Evolutionary conservation across 441 rosid genomes (phyloP).

Genomic region (Manihot esculenta): DNA sequence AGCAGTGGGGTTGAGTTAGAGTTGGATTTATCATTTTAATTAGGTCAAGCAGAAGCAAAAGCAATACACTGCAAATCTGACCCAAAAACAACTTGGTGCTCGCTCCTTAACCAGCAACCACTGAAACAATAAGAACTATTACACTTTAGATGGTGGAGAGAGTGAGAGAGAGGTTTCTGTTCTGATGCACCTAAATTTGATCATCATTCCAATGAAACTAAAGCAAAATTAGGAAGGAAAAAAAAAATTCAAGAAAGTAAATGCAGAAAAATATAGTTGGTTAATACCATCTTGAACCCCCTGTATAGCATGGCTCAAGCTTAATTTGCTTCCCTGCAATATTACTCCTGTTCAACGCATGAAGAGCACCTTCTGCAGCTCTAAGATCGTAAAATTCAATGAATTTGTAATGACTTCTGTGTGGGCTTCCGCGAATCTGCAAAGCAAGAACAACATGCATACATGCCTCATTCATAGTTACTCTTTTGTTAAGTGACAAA

Average conservation of each 20-base stretch:
- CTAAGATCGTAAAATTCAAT: constrained; percentile 64
- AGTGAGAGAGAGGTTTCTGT: neutral
- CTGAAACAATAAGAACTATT: neutral
- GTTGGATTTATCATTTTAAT: neutral
- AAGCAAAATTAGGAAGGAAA: neutral
- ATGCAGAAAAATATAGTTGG: constrained; percentile 15
- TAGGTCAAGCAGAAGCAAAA: neutral
- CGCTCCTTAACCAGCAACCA: neutral
- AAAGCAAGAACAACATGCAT: constrained; percentile 14
- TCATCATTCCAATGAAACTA: constrained; percentile 6
- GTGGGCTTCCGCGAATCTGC: constrained; percentile 54
- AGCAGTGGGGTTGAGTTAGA: neutral
- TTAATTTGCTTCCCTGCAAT: constrained; percentile 53
- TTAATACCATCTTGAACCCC: constrained; percentile 38
- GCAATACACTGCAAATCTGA: neutral
- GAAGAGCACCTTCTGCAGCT: constrained; percentile 60
- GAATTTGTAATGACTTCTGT: constrained; percentile 42
- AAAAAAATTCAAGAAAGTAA: constrained; percentile 3
- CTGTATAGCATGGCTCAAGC: constrained; percentile 43
- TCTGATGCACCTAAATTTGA: constrained; percentile 12
- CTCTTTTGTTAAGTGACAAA: neutral
- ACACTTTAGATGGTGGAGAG: too few relatives aligned
- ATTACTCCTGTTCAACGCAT: constrained; percentile 40
- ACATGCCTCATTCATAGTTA: neutral
- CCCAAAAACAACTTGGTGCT: neutral